Evolutionary conservation across 306 rosid genomes (phyloP).

Genomic region (Albizia julibrissin): DNA sequence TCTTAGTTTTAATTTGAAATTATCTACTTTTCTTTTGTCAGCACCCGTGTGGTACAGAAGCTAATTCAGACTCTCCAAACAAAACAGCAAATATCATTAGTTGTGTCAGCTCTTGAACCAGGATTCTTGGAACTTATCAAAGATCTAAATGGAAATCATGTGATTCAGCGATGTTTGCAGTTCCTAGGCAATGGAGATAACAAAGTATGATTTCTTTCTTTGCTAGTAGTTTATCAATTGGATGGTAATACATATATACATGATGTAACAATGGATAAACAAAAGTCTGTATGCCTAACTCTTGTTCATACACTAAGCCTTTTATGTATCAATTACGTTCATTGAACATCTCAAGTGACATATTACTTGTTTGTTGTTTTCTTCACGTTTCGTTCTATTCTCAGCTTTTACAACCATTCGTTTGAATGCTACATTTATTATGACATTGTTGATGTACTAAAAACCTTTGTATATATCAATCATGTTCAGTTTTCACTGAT

Average conservation of each 20-base stretch:
- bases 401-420: too few species aligned
- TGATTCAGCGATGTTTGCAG: conserved; percentile 65
- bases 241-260: conserved; percentile 23
- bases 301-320: background rate
- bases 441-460: too few species aligned
- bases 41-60: conserved; percentile 75
- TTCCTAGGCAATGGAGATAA: conserved; percentile 54
- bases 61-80: conserved; percentile 69
- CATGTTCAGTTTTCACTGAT: background rate
- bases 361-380: too few species aligned
- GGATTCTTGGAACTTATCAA: conserved; percentile 67
- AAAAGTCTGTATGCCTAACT: conserved; percentile 1
- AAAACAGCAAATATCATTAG: conserved; percentile 50
- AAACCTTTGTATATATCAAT: too few species aligned
- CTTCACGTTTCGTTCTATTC: too few species aligned
- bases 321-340: conserved; percentile 8
- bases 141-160: conserved; percentile 71
- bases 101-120: conserved; percentile 59
- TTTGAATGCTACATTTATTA: too few species aligned
- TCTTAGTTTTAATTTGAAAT: conserved; percentile 13
- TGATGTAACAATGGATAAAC: too few species aligned
- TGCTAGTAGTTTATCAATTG: background rate
- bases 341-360: conserved; percentile 4
- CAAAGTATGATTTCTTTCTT: conserved; percentile 40
- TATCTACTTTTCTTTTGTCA: conserved; percentile 31